Evolutionary conservation across 176 grass and related monocot genomes (phyloP), one percentile per base, ranked within the genome.

Genomic region (Hyparrhenia diplandra): DNA sequence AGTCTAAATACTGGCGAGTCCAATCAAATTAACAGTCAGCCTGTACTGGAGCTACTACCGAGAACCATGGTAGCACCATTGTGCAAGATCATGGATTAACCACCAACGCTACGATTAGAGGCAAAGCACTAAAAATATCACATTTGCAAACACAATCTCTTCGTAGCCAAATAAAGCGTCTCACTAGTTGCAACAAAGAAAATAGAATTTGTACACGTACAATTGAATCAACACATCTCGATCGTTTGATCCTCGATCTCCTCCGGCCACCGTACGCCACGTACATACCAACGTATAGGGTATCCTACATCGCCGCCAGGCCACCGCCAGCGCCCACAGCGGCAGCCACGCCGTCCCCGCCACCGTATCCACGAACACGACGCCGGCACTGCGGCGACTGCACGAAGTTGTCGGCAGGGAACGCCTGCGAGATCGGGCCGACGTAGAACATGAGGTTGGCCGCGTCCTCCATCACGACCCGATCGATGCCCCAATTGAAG

Each of bases 351-450:
- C 17, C 64, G 74, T 42, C 9, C 39, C 8, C 37, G 13, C 1
- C 69, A 13, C 52, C 17, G 47, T 63, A 30, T 2, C 34, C 66
- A 28, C 80, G 57, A n/a, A n/a, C n/a, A n/a, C 80, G 75, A 1
- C 75, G 17, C 0, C 75, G 75, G 75, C 91, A 94, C 47, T 21
- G 51, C 7, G 88, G 91, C 2, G 69, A 87, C 70, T 90, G 71
- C 3, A 58, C 80, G 76, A 94, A 94, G 27, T 77, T 80, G 41
- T 82, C 83, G 5, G 46, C 67, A 5, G 71, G 5, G 71, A 94
- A 94, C 0, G 85, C 80, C 63, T 89, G 82, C 45, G 91, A 88
- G 30, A 94, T 47, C 66, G 83, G 88, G 0, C 91, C 85, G 74
- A 94, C 88, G 54, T 86, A 88, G 85, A 94, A 90, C 57, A 79